A percentile compares a stretch with the other conserved stretches of the same genome.
These are phyloP conservation scores for Casuarina glauca DNA, from an alignment of 306 rosid species.

Conservation along the genomic window DNA sequence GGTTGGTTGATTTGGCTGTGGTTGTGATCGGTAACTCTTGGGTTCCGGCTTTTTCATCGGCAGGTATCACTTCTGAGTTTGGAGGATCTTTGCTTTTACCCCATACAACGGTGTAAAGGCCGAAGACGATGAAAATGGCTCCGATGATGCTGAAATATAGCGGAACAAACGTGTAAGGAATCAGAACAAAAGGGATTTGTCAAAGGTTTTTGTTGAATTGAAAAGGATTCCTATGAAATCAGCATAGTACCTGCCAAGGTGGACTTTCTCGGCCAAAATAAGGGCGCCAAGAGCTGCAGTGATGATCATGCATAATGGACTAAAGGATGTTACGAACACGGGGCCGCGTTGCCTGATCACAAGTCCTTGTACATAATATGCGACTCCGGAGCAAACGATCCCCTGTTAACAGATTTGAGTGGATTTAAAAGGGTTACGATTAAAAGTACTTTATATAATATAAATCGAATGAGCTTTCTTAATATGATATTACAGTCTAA, in stretches of 20 bases:
- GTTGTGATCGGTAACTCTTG: slow-evolving; percentile 62
- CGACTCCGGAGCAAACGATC: slow-evolving; percentile 89
- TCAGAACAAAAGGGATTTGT: slow-evolving; percentile 1
- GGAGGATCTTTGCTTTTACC: slow-evolving; percentile 76
- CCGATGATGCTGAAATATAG: slow-evolving; percentile 60
- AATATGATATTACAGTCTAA: too few relatives aligned
- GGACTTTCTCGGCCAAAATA: slow-evolving; percentile 73
- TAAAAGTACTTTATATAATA: too few relatives aligned
- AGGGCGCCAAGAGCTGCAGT: slow-evolving; percentile 80
- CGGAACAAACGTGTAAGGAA: background rate
- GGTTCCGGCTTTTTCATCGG: slow-evolving; percentile 32
- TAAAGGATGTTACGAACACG: slow-evolving; percentile 88
- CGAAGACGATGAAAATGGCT: slow-evolving; percentile 73
- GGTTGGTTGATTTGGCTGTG: slow-evolving; percentile 27
- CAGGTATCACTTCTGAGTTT: slow-evolving; percentile 3
- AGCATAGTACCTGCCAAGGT: slow-evolving; percentile 71
- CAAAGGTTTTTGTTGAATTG: background rate
- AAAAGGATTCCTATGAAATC: background rate
- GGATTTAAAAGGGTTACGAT: background rate
- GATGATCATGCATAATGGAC: slow-evolving; percentile 92
- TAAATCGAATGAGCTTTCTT: too few relatives aligned
- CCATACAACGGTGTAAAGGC: slow-evolving; percentile 96
- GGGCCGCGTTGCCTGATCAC: slow-evolving; percentile 88
- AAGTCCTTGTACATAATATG: slow-evolving; percentile 86
- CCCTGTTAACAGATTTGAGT: slow-evolving; percentile 46